phyloP scores from a whole-genome alignment of 1,284 basidiomycete genomes.

The Afroboletus lepidellus region DNA sequence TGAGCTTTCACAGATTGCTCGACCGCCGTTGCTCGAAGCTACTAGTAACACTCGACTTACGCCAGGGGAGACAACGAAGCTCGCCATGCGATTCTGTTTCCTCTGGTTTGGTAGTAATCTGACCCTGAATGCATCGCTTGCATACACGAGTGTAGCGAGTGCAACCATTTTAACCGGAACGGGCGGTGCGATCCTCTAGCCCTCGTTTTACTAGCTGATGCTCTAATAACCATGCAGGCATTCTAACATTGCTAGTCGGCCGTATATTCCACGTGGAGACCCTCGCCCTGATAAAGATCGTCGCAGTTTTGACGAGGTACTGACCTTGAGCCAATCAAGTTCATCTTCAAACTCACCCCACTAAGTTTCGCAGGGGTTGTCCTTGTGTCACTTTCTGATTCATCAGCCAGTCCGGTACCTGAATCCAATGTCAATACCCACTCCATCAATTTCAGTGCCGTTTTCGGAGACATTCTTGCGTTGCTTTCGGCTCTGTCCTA shows the following conservation, averaged over 20 bases:
- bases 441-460: slow-evolving; percentile 27
- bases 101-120: slow-evolving; percentile 94
- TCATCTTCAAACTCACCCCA: slow-evolving; percentile 5
- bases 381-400: slow-evolving; percentile 84
- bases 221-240: slow-evolving; percentile 53
- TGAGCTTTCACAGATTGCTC: slow-evolving; percentile 5
- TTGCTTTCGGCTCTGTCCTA: slow-evolving; percentile 85
- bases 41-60: slow-evolving; percentile 53
- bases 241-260: slow-evolving; percentile 91
- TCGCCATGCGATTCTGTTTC: slow-evolving; percentile 78
- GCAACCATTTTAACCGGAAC: slow-evolving; percentile 86
- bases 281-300: slow-evolving; percentile 72
- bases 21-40: too few relatives aligned
- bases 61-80: slow-evolving; percentile 66
- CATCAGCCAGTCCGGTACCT: slow-evolving; percentile 26
- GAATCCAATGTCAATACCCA: slow-evolving; percentile 21
- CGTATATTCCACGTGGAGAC: slow-evolving; percentile 80
- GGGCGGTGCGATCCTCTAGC: slow-evolving; percentile 79
- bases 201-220: neutral
- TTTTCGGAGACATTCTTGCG: slow-evolving; percentile 79
- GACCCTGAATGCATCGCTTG: slow-evolving; percentile 78
- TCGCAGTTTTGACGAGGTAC: slow-evolving; percentile 84
- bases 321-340: slow-evolving; percentile 13
- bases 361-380: slow-evolving; percentile 81
- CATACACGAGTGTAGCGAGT: slow-evolving; percentile 87